A percentile compares a stretch with the other conserved stretches of the same genome.
Evolutionary conservation across 2,329 filamentous ascomycete species (phyloP).

Genomic region (Colletotrichum sp.): DNA sequence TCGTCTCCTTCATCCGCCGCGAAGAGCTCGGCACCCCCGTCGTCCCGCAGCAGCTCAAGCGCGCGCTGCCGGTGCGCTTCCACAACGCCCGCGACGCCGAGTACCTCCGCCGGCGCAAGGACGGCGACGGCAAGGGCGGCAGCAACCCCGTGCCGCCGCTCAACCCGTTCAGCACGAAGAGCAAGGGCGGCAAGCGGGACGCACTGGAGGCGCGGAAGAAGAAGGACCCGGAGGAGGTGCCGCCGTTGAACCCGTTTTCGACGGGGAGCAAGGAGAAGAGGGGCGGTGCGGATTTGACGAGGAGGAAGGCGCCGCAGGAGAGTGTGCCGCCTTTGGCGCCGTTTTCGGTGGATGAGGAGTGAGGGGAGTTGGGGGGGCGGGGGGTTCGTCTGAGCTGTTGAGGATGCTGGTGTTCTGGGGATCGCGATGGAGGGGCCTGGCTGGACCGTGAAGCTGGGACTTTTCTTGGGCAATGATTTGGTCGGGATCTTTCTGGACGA

Average conservation of each 20-base stretch:
- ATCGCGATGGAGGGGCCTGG: background rate
- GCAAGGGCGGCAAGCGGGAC: background rate
- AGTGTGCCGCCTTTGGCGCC: constrained; percentile 5
- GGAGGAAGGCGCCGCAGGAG: background rate
- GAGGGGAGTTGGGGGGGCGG: background rate
- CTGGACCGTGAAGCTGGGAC: background rate
- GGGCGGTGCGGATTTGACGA: background rate
- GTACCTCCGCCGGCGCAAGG: background rate
- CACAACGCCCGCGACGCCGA: background rate
- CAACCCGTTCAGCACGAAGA: background rate
- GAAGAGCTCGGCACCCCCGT: background rate
- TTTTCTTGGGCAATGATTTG: background rate
- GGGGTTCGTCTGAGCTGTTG: background rate
- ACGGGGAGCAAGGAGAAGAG: background rate
- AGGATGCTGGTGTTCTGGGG: background rate
- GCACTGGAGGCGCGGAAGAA: background rate
- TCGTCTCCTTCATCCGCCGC: constrained; percentile 11
- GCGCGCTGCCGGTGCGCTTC: background rate
- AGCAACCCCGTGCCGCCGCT: background rate
- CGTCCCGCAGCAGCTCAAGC: background rate
- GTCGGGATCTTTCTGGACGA: background rate
- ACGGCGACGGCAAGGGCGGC: background rate
- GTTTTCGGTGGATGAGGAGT: background rate
- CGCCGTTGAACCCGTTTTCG: background rate
- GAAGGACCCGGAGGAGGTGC: background rate